Evolutionary conservation across 148 eudicot genomes (phyloP), one percentile per base, ranked within the genome.

Genomic region (Rhododendron vialii): DNA sequence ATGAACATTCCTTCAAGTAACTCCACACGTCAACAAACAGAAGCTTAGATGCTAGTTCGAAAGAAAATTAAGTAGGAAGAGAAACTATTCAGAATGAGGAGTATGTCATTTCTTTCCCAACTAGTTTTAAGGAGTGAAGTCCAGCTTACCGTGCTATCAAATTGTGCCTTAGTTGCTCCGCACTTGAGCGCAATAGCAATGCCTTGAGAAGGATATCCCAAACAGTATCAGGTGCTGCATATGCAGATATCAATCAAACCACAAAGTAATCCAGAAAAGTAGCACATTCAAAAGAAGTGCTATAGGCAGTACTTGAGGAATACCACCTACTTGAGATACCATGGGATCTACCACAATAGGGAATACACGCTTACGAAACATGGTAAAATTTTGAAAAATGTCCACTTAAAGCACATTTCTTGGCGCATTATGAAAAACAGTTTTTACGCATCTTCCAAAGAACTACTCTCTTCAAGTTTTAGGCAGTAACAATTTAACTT

Each of bases 161-260:
- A 97, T 61, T 93, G 98, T 81, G 94, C 95, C 91, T 97, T 97
- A 30, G 99, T 97, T 85, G 99, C 99, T 87, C 98, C 99, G 91
- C 98, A 97, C 90, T 97, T 95, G 80, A 97, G 87, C 18, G 98
- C 99, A 88, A 97, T 78, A 75, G 99, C 98, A 88, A 97, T 95
- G 83, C 99, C 99, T 98, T 97, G 90, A 76, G 59, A 26, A 61
- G 14, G 53, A 83, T 36, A 63, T 67, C 28, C 47, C 11, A 77
- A 82, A 63, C 22, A 53, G n/a, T 50, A 53, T 50, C 48, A 74
- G 71, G 38, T 33, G 26, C 18, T 15, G 38, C 15, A 47, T 4
- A 84, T 24, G 36, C 24, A 22, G 10, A 61, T 14, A 61, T 61
- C 12, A 35, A 3, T 18, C 0, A 24, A 50, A 47, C 0, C n/a